Evolutionary conservation across 2,329 filamentous ascomycete genomes (phyloP).

Genomic region (Didymella lethalis): DNA sequence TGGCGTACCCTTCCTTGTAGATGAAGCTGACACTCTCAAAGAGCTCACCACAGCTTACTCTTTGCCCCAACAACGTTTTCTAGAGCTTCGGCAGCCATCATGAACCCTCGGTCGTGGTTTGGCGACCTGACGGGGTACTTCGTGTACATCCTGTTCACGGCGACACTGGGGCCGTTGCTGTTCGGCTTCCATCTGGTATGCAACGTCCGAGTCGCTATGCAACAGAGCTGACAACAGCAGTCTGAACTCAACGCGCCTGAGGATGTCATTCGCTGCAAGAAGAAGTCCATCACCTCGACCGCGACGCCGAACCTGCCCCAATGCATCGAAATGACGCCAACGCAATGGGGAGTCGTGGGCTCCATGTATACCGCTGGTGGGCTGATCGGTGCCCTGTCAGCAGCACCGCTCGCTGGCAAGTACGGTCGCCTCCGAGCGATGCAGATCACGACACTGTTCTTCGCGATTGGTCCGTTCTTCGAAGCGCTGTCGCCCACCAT

Average conservation of each 20-base stretch:
- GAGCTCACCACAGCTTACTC: too few relatives aligned
- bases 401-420: slow-evolving; percentile 79
- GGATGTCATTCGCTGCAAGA: slow-evolving; percentile 88
- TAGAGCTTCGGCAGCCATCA: slow-evolving; percentile 28
- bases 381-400: slow-evolving; percentile 79
- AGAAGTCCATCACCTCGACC: slow-evolving; percentile 59
- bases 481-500: slow-evolving; percentile 77
- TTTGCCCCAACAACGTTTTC: slow-evolving; percentile 11
- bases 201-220: slow-evolving; percentile 12
- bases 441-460: slow-evolving; percentile 78
- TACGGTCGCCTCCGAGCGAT: slow-evolving; percentile 80
- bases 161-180: slow-evolving; percentile 86
- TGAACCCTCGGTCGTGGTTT: slow-evolving; percentile 52
- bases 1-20: slow-evolving; percentile 15
- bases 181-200: slow-evolving; percentile 91
- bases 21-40: slow-evolving; percentile 1
- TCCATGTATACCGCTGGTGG: slow-evolving; percentile 93
- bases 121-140: slow-evolving; percentile 75
- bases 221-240: slow-evolving; percentile 55
- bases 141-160: slow-evolving; percentile 75
- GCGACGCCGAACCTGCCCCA: slow-evolving; percentile 62
- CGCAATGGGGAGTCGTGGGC: slow-evolving; percentile 83
- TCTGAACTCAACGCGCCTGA: slow-evolving; percentile 95
- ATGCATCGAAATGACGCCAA: slow-evolving; percentile 88
- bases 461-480: slow-evolving; percentile 75